These are phyloP conservation scores for Mucor circinelloides DNA, from an alignment of 371 early-diverging fungal species.

Conservation along the genomic window DNA sequence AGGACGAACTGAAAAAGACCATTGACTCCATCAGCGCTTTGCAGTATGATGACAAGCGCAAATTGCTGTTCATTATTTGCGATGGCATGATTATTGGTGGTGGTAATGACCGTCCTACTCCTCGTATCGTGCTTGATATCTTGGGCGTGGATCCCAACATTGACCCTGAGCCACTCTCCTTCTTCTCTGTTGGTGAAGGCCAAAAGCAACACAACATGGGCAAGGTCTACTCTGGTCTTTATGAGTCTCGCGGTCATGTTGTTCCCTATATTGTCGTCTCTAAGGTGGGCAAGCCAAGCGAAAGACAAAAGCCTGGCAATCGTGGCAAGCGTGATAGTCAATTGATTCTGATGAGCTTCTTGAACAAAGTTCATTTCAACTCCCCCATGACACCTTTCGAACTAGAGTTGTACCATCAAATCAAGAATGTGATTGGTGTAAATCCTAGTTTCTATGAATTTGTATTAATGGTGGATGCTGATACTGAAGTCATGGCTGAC, in stretches of 20 bases:
- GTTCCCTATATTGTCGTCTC: conserved; percentile 85
- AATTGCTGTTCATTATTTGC: conserved; percentile 80
- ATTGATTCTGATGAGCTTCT: conserved; percentile 80
- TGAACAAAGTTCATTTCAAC: conserved; percentile 75
- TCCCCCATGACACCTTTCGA: conserved; percentile 87
- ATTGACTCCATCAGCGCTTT: conserved; percentile 72
- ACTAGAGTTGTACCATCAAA: conserved; percentile 88
- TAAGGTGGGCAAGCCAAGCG: conserved; percentile 78
- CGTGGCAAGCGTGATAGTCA: conserved; percentile 89
- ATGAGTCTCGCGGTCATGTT: conserved; percentile 78
- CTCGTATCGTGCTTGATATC: conserved; percentile 84
- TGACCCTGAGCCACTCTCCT: conserved; percentile 86
- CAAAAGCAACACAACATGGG: conserved; percentile 86
- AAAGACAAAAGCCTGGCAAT: conserved; percentile 79
- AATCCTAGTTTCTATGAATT: conserved; percentile 75
- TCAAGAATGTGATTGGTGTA: conserved; percentile 83
- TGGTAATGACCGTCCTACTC: conserved; percentile 91
- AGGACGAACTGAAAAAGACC: conserved; percentile 71
- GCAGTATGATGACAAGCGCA: conserved; percentile 71
- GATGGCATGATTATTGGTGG: conserved; percentile 90
- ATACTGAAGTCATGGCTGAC: conserved; percentile 69
- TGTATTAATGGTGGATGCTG: conserved; percentile 71
- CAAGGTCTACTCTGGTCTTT: conserved; percentile 90
- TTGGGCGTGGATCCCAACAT: conserved; percentile 80
- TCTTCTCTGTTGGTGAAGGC: conserved; percentile 87